phyloP scores from a whole-genome alignment of 805 yeast genomes.

The Yamadazyma paraphyllophila region DNA sequence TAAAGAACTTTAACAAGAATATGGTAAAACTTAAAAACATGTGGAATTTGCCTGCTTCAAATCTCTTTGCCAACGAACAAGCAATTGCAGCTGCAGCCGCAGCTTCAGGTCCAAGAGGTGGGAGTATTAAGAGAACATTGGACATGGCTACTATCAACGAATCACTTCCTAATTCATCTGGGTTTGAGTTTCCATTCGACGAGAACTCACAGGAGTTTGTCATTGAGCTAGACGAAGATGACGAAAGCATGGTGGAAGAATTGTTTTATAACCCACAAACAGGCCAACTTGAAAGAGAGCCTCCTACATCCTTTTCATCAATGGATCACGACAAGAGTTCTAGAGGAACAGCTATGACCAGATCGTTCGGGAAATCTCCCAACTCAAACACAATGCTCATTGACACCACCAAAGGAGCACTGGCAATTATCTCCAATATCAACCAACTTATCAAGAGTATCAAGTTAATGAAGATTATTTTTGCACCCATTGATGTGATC shows the following conservation, averaged over 20 bases:
- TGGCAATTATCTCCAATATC: slow-evolving; percentile 29
- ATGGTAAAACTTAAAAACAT: slow-evolving; percentile 21
- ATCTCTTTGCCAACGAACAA: slow-evolving; percentile 13
- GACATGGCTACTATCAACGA: slow-evolving; percentile 11
- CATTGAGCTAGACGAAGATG: slow-evolving; percentile 27
- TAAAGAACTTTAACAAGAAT: slow-evolving; percentile 16
- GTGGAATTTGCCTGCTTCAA: slow-evolving; percentile 33
- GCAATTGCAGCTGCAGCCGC: neutral
- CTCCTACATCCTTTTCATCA: slow-evolving; percentile 20
- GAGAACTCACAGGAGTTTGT: slow-evolving; percentile 23
- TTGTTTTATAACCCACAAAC: slow-evolving; percentile 33
- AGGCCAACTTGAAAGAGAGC: slow-evolving; percentile 28
- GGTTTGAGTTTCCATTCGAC: slow-evolving; percentile 7
- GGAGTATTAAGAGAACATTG: neutral
- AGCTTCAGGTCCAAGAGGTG: neutral
- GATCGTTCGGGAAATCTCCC: too few relatives aligned
- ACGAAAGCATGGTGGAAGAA: slow-evolving; percentile 21
- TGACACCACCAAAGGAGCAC: slow-evolving; percentile 18
- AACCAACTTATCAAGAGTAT: slow-evolving; percentile 33
- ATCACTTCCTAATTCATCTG: slow-evolving; percentile 15
- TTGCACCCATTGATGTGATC: slow-evolving; percentile 41
- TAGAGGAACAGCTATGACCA: neutral
- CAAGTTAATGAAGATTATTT: slow-evolving; percentile 33
- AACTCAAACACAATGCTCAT: slow-evolving; percentile 4
- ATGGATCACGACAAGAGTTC: slow-evolving; percentile 11